Percentiles rank a stretch among this genome's conserved stretches.
These are phyloP conservation scores for Penicillium vulpinum DNA, from an alignment of 2,329 filamentous ascomycete genomes.

Conservation along the genomic window DNA sequence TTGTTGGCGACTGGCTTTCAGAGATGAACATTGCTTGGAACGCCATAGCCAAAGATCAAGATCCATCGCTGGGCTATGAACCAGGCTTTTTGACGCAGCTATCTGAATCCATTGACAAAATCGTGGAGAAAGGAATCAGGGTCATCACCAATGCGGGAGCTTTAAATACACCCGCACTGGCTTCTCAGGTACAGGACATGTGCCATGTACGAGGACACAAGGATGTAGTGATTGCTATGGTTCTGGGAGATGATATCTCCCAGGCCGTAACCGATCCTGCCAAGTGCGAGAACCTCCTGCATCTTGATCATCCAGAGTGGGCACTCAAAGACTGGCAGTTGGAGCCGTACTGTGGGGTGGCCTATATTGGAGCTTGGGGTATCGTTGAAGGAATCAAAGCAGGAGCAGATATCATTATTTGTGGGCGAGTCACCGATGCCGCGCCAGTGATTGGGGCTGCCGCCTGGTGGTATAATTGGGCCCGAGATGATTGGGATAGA, in stretches of 20 bases:
- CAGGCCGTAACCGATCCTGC: too few relatives aligned
- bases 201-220: neutral
- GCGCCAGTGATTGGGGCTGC: constrained; percentile 24
- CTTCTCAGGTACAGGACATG: neutral
- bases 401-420: constrained; percentile 35
- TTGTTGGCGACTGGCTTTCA: constrained; percentile 39
- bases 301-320: too few relatives aligned
- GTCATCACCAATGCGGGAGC: constrained; percentile 23
- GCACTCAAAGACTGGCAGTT: neutral
- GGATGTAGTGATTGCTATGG: too few relatives aligned
- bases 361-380: constrained; percentile 14
- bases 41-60: neutral
- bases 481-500: constrained; percentile 9
- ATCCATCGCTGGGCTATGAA: neutral
- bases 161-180: neutral
- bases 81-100: neutral
- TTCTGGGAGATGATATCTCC: too few relatives aligned
- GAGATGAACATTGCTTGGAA: constrained; percentile 22
- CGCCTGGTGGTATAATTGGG: constrained; percentile 22
- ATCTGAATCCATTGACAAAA: neutral
- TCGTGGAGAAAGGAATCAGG: constrained; percentile 17
- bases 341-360: constrained; percentile 1
- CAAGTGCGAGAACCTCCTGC: too few relatives aligned
- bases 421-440: constrained; percentile 33
- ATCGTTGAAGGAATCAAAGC: constrained; percentile 29